Base-by-base conservation (phyloP, 352 stramenopile genomes). In the Pythium brachiatum region DNA sequence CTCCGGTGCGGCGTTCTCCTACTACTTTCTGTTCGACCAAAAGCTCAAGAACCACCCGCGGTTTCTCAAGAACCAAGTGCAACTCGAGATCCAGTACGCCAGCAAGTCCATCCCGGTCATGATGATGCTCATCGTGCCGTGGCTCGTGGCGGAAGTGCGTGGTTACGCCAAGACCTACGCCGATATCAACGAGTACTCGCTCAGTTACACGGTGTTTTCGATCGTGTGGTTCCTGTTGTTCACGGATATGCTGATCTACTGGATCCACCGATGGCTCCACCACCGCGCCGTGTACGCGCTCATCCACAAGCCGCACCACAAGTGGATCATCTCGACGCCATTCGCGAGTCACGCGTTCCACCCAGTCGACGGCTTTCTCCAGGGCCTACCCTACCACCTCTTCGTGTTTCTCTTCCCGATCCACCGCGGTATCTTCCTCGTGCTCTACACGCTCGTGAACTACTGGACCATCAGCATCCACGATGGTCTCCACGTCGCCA, bases 391-490 rank as follows among this genome's bases (percentile, higher is more conserved):
- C 13, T 92, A 92, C 60, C 76, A 89, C 31, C 63, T 92, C 15
- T 92, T 85, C 66, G 63, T 82, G 46, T 76, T 90, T 56, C 54
- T 86, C 8, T 82, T 89, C 59, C 83, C 83, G 15, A 73, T 90
- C 27, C 77, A 92, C 63, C 75, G 78, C 51, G 68, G 64, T 3
- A 44, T 81, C 11, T 89, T 86, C 71, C 73, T 92, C 32, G 72
- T 64, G 43, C 63, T 86, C 18, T 92, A 90, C 60, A 27, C 78
- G 16, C 53, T 75, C 1, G 78, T 90, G 54, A 92, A 92, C 66
- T 85, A 83, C 53, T 92, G 83, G 83, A 90, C 83, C 16, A 87
- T 92, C 64, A 87, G 76, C 62, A 92, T 92, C 68, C 83, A 92
- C 65, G 79, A 87, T 57, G 83, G 78, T 0, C 62, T 76, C 47